These are phyloP conservation scores for Calonectria pauciramosa DNA, from an alignment of 2,329 filamentous ascomycete species.

Conservation along the genomic window DNA sequence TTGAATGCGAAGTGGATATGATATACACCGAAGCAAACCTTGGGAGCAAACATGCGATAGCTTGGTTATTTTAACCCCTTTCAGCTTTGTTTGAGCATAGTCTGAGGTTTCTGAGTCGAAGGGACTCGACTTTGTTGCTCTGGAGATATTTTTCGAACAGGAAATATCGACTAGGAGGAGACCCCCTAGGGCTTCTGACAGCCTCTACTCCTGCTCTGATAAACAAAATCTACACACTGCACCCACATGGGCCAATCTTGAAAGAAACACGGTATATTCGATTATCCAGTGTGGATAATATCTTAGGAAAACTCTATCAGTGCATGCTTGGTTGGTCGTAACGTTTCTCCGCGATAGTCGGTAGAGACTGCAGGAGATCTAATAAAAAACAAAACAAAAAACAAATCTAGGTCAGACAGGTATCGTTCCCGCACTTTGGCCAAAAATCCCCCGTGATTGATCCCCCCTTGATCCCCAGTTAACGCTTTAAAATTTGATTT, in stretches of 20 bases:
- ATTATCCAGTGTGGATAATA: background rate
- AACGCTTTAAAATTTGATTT: background rate
- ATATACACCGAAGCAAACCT: background rate
- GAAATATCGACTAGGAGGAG: no score
- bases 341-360: background rate
- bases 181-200: no score
- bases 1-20: background rate
- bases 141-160: background rate
- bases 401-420: background rate
- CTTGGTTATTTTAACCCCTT: no score
- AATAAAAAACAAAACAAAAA: background rate
- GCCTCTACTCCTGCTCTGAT: background rate
- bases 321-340: background rate
- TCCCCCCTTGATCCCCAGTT: background rate
- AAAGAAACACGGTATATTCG: background rate
- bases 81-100: constrained; percentile 6
- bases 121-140: background rate
- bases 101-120: background rate
- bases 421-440: background rate
- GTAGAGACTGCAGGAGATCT: constrained; percentile 1
- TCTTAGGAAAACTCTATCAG: background rate
- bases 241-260: background rate
- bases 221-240: no score
- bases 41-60: no score
- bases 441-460: background rate